phyloP scores from a whole-genome alignment of 2,329 filamentous ascomycete species.

The Aspergillus luchuensis region DNA sequence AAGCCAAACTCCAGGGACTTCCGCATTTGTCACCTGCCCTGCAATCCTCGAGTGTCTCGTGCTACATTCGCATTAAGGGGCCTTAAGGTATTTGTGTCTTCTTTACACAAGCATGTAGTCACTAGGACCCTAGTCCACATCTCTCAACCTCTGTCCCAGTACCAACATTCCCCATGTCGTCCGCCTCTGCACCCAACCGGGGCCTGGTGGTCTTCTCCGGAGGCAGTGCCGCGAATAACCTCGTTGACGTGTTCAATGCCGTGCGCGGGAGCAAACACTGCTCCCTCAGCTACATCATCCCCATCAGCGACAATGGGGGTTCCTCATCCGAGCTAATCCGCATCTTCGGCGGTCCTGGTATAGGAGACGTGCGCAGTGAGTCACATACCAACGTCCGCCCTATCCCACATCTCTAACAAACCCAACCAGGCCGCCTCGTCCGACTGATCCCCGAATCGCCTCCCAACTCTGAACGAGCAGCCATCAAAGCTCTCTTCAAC shows the following conservation, averaged over 20 bases:
- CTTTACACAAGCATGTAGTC: not conserved
- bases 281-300: slow-evolving; percentile 80
- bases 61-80: not conserved
- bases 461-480: slow-evolving; percentile 65
- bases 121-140: not conserved
- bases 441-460: slow-evolving; percentile 75
- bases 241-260: slow-evolving; percentile 83
- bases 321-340: slow-evolving; percentile 91
- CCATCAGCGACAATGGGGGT: slow-evolving; percentile 94
- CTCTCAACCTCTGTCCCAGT: no score
- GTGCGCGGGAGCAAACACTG: slow-evolving; percentile 67
- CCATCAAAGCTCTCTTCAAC: slow-evolving; percentile 84
- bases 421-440: slow-evolving; percentile 71
- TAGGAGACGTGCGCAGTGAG: slow-evolving; percentile 75
- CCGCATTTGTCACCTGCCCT: no score
- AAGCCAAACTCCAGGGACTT: no score
- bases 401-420: slow-evolving; percentile 10
- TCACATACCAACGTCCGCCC: not conserved
- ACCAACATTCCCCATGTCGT: slow-evolving; percentile 11
- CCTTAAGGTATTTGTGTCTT: slow-evolving; percentile 7
- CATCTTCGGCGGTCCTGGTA: slow-evolving; percentile 89
- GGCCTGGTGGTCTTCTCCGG: slow-evolving; percentile 87
- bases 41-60: not conserved
- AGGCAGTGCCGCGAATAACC: slow-evolving; percentile 88
- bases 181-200: slow-evolving; percentile 28